Evolutionary conservation across 1,284 basidiomycete species (phyloP).

Genomic region (Tilletia walkeri): DNA sequence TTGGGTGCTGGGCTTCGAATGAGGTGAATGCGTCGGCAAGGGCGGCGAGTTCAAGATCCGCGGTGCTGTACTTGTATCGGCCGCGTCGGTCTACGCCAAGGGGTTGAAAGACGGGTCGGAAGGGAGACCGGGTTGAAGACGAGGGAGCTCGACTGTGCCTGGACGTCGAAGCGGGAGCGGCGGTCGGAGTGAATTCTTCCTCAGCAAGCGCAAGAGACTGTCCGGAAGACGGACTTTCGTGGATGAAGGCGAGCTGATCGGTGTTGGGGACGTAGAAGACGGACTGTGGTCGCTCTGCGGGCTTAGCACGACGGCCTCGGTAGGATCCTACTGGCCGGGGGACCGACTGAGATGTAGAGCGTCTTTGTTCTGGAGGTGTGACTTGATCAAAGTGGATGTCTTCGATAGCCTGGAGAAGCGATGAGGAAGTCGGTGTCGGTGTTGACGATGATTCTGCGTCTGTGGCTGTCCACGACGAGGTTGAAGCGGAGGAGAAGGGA

Average conservation of each 20-base stretch:
- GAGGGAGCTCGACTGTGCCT: not conserved
- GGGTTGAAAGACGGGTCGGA: slow-evolving; percentile 16
- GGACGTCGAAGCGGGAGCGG: not conserved
- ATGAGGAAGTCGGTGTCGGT: not conserved
- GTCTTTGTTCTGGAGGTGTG: not conserved
- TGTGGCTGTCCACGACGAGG: not conserved
- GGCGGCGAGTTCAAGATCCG: slow-evolving; percentile 8
- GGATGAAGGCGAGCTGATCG: slow-evolving; percentile 13
- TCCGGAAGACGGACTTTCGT: not conserved
- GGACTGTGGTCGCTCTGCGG: slow-evolving; percentile 1
- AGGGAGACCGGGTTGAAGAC: not conserved
- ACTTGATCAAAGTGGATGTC: not conserved
- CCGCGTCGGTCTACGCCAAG: slow-evolving; percentile 3
- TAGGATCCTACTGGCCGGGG: slow-evolving; percentile 13
- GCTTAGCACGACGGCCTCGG: slow-evolving; percentile 11
- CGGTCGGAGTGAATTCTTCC: not conserved
- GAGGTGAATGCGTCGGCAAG: slow-evolving; percentile 15
- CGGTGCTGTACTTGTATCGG: not conserved
- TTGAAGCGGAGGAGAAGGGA: not conserved
- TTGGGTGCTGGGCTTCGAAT: slow-evolving; percentile 15
- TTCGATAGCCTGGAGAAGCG: no score
- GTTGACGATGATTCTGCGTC: no score
- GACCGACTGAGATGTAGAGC: not conserved
- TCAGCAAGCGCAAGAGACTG: slow-evolving; percentile 11
- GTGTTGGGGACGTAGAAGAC: slow-evolving; percentile 15